Base-by-base conservation (phyloP, 2,329 filamentous ascomycete genomes). In the Botrytis elliptica region DNA sequence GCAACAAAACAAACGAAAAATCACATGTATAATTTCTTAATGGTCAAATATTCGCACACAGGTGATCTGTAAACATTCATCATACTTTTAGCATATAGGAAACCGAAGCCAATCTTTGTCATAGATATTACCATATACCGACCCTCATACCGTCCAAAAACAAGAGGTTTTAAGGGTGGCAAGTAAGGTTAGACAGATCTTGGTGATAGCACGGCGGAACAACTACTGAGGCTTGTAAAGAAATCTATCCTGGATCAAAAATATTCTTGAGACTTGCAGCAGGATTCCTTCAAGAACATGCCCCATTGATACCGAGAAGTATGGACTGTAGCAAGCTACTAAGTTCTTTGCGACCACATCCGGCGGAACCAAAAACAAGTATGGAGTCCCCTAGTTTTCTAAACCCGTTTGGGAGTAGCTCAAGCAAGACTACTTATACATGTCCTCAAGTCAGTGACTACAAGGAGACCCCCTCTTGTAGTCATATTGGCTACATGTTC, bases 221-320 rank as follows among this genome's bases (percentile, higher is more conserved):
- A 9, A 44, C 9, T 42, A 20, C 16, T 0, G 1, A 12, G 36
- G 33, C 10, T 25, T 22, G 12, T 38, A 49, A 0, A 12, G 6
- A 25, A 3, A 25, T 7, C 20, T 2, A 38, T 0, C 22, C 2
- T 7, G 25, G 22, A 2, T 25, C 5, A 3, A 42, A 44, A 20
- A 8, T 63, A 29, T 38, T 63, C 4, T 6, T n/a, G 38, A 63
- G 25, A 44, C 36, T 6, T 42, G 12, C 38, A 42, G 7, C 10
- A 14, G 10, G 2, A 40, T 12, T 12, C 12, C 38, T n/a, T 63
- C 25, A 4, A 33, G 33, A 25, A 33, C 14, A 29, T 38, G 46
- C 22, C 3, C 46, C 4, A 25, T 25, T 25, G 4, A 25, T 33
- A 38, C 36, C 7, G 29, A 60, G 8, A 22, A 12, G 6, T 0